Conservation (phyloP, 163 green algal species). For the Coccomyxa subellipsoidea region DNA sequence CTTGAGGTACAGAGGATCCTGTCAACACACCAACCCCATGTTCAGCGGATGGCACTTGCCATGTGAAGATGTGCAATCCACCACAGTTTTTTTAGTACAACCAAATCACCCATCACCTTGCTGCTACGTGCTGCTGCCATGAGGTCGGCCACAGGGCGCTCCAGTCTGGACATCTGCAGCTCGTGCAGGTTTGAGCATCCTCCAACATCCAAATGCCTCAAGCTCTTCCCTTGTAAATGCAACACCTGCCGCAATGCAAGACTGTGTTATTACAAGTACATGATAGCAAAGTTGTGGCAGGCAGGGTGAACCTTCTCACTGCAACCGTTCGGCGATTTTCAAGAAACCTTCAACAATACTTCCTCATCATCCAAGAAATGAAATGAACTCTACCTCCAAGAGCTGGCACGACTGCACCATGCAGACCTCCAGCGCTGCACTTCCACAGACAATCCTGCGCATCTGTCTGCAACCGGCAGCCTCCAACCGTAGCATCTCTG, state of each 20-base stretch:
- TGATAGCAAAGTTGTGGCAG: neutral
- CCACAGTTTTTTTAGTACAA: neutral
- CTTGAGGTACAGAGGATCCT: neutral
- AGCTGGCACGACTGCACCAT: neutral
- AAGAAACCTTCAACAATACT: too few species aligned
- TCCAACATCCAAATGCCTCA: neutral
- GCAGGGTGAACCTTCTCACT: neutral
- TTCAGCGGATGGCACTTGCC: neutral
- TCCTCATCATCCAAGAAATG: too few species aligned
- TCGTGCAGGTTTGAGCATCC: neutral
- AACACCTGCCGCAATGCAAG: neutral
- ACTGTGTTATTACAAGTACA: neutral
- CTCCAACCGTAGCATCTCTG: neutral
- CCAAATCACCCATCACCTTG: neutral
- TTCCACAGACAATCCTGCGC: neutral
- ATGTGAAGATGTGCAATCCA: neutral
- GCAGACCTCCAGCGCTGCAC: neutral
- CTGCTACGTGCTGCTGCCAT: neutral
- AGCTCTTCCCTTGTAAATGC: neutral
- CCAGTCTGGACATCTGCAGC: neutral
- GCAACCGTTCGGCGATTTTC: neutral
- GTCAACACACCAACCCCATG: neutral
- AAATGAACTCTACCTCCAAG: neutral
- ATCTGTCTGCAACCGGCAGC: neutral
- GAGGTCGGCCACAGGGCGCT: neutral